phyloP scores from a whole-genome alignment of 1,284 basidiomycete genomes.

The Hemileia vastatrix region DNA sequence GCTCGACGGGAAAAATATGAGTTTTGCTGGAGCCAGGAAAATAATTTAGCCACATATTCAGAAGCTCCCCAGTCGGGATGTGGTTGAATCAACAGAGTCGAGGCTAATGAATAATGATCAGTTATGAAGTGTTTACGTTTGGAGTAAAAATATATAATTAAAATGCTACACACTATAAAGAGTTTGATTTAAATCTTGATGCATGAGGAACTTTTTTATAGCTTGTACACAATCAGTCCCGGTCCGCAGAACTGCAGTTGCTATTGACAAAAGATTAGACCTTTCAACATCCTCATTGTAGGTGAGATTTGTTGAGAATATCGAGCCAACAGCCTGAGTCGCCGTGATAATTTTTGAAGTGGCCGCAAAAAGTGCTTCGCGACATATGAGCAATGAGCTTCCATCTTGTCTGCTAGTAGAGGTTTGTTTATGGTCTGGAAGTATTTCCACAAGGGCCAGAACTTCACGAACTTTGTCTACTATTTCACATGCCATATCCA shows the following conservation, averaged over 20 bases:
- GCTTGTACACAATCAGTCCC: conserved; percentile 78
- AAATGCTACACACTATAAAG: no score
- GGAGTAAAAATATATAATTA: conserved; percentile 49
- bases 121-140: conserved; percentile 12
- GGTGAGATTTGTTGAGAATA: conserved; percentile 47
- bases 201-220: conserved; percentile 46
- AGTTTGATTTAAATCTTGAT: conserved; percentile 4
- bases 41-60: no score
- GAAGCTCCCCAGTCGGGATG: no score
- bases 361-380: conserved; percentile 67
- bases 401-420: background rate
- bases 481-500: conserved; percentile 84
- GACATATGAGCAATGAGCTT: conserved; percentile 9
- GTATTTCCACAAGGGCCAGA: conserved; percentile 70
- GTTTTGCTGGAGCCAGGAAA: no score
- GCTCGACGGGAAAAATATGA: no score
- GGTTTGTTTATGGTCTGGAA: background rate
- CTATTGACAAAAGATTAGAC: conserved; percentile 62
- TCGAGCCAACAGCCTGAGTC: conserved; percentile 52
- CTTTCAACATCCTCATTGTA: conserved; percentile 70
- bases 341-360: conserved; percentile 80
- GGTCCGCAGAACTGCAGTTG: conserved; percentile 74
- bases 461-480: conserved; percentile 86
- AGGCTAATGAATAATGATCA: conserved; percentile 16
- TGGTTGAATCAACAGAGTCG: conserved; percentile 8